These are phyloP conservation scores for Salix caprea DNA, from an alignment of 345 rosid genomes.

Conservation along the genomic window DNA sequence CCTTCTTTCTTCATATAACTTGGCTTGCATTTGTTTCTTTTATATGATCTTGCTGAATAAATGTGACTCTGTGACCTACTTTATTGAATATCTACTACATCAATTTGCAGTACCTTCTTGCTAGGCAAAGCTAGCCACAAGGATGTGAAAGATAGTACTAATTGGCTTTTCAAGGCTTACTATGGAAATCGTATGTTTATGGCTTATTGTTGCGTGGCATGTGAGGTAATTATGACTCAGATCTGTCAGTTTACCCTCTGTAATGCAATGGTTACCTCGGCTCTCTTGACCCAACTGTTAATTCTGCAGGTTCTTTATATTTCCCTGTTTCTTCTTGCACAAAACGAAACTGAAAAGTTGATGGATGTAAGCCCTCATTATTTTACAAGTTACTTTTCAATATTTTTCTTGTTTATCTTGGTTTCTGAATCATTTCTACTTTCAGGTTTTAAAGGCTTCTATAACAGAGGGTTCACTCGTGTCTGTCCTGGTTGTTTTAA, in stretches of 20 bases:
- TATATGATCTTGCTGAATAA: neutral
- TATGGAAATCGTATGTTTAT: conserved; percentile 91
- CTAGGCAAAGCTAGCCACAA: conserved; percentile 83
- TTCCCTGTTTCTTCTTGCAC: conserved; percentile 57
- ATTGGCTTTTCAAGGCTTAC: conserved; percentile 86
- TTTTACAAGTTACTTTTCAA: conserved; percentile 1
- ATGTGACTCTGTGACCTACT: neutral
- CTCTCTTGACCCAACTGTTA: conserved; percentile 9
- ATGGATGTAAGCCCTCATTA: conserved; percentile 45
- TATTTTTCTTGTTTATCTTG: conserved; percentile 1
- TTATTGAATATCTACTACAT: conserved; percentile 16
- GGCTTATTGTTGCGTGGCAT: conserved; percentile 88
- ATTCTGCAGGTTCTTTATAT: conserved; percentile 74
- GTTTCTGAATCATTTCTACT: conserved; percentile 11
- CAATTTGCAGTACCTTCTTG: conserved; percentile 75
- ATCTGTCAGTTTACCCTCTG: neutral
- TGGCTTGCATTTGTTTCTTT: neutral
- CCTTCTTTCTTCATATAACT: neutral
- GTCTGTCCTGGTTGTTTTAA: conserved; percentile 50
- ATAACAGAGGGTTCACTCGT: conserved; percentile 40
- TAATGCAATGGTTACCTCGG: neutral
- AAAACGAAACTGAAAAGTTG: conserved; percentile 56
- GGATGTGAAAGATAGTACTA: conserved; percentile 90
- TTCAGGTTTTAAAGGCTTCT: conserved; percentile 52
- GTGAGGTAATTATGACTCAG: conserved; percentile 58